These are phyloP conservation scores for Prasinococcaceae sp. DNA, from an alignment of 139 green algal species.

Conservation along the genomic window DNA sequence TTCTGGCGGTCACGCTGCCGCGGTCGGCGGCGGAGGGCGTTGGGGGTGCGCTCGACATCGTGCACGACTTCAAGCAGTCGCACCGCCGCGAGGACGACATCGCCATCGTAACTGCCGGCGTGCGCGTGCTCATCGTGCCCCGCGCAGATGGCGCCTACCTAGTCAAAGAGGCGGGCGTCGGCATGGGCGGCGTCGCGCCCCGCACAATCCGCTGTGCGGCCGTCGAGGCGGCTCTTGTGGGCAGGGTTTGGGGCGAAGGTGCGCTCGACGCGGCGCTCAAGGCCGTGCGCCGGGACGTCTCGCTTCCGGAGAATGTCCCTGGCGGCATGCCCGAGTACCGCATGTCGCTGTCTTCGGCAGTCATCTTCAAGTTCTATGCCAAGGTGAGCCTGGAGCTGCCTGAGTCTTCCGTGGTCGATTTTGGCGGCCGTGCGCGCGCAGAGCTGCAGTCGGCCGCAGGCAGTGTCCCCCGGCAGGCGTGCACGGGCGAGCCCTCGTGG, in stretches of 20 bases:
- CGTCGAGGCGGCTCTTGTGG: neutral
- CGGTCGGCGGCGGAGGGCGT: slow-evolving; percentile 1
- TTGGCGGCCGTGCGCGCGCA: too few species aligned
- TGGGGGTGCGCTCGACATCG: slow-evolving; percentile 9
- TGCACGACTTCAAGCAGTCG: slow-evolving; percentile 89
- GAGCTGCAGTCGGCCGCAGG: too few species aligned
- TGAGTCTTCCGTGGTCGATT: too few species aligned
- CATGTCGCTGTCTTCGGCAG: slow-evolving; percentile 60
- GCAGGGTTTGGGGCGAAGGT: slow-evolving; percentile 18
- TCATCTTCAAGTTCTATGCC: slow-evolving; percentile 80
- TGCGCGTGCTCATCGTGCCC: slow-evolving; percentile 39
- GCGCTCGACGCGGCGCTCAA: slow-evolving; percentile 42
- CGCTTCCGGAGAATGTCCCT: slow-evolving; percentile 37
- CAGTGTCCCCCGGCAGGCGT: too few species aligned
- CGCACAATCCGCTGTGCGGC: too few species aligned
- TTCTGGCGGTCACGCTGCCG: slow-evolving; percentile 42
- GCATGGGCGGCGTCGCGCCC: neutral
- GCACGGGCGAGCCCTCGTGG: neutral
- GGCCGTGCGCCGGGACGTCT: slow-evolving; percentile 56
- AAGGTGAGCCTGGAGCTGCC: neutral
- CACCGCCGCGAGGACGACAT: slow-evolving; percentile 93
- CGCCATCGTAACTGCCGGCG: slow-evolving; percentile 84
- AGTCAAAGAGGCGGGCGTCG: neutral
- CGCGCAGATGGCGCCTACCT: neutral
- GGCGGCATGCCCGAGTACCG: slow-evolving; percentile 85